Percentiles rank a stretch among this genome's conserved stretches.
These are phyloP conservation scores for Rhododendron molle DNA, from an alignment of 148 eudicot species.

Conservation along the genomic window DNA sequence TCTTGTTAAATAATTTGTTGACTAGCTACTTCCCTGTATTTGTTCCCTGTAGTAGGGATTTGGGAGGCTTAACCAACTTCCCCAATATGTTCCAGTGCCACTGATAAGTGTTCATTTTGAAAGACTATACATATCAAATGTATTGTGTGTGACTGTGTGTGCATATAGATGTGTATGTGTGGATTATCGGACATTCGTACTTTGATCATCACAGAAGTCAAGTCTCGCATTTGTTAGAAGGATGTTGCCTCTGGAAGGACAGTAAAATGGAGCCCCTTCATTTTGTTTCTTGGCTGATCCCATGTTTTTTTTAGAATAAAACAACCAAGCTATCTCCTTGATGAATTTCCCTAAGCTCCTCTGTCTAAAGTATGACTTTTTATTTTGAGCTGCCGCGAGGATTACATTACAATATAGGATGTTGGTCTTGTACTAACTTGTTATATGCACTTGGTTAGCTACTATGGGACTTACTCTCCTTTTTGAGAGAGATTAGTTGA, in stretches of 20 bases:
- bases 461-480: not conserved
- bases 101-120: not conserved
- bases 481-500: not conserved
- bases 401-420: not conserved
- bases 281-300: not conserved
- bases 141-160: not conserved
- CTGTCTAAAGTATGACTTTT: not conserved
- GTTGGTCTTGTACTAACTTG: not conserved
- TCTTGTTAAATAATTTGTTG: not conserved
- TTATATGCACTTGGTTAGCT: not conserved
- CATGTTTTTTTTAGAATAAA: not conserved
- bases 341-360: not conserved
- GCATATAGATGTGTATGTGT: not conserved
- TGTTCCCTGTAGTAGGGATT: not conserved
- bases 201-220: not conserved
- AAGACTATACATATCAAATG: not conserved
- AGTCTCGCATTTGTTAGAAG: not conserved
- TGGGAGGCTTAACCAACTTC: not conserved
- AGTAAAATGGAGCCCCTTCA: not conserved
- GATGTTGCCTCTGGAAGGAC: not conserved
- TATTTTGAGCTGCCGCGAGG: not conserved
- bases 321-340: not conserved
- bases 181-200: not conserved
- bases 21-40: not conserved
- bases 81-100: not conserved